Percentiles rank a stretch among this genome's conserved stretches.
Evolutionary conservation across 352 stramenopile species (phyloP).

Genomic region (Aphanomyces cochlioides): DNA sequence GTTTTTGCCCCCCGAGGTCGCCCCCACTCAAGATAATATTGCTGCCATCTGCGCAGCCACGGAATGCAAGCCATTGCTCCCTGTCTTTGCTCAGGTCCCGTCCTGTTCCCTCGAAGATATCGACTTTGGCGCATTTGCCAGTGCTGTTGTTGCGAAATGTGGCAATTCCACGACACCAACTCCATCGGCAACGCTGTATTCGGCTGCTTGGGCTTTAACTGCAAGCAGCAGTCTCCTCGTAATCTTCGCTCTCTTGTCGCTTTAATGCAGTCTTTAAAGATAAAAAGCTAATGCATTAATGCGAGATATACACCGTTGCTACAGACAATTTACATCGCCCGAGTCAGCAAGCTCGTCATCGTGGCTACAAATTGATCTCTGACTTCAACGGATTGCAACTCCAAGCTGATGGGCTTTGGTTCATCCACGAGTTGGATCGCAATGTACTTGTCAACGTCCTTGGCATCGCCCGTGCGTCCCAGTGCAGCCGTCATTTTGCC

Average conservation of each 20-base stretch:
- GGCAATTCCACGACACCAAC: neutral
- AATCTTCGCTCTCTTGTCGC: too few species aligned
- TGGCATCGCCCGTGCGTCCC: neutral
- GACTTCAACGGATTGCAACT: conserved; percentile 4
- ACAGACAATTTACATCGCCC: too few species aligned
- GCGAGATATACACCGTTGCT: too few species aligned
- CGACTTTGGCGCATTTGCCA: conserved; percentile 23
- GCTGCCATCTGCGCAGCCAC: conserved; percentile 31
- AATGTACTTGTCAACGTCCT: conserved; percentile 17
- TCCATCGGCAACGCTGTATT: neutral
- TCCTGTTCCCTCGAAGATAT: conserved; percentile 12
- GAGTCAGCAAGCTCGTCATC: neutral
- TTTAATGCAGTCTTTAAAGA: too few species aligned
- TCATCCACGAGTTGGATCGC: conserved; percentile 17
- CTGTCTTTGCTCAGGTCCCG: conserved; percentile 11
- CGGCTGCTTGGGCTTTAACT: neutral
- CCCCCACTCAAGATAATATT: conserved; percentile 30
- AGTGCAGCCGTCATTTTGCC: conserved; percentile 22
- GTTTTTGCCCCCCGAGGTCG: conserved; percentile 32
- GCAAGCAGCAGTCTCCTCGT: neutral
- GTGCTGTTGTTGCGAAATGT: neutral
- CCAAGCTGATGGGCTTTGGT: conserved; percentile 22
- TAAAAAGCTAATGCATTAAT: too few species aligned
- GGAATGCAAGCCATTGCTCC: conserved; percentile 18
- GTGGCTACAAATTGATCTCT: neutral